These are phyloP conservation scores for Puccinia polysora DNA, from an alignment of 1,284 basidiomycete genomes.

Conservation along the genomic window DNA sequence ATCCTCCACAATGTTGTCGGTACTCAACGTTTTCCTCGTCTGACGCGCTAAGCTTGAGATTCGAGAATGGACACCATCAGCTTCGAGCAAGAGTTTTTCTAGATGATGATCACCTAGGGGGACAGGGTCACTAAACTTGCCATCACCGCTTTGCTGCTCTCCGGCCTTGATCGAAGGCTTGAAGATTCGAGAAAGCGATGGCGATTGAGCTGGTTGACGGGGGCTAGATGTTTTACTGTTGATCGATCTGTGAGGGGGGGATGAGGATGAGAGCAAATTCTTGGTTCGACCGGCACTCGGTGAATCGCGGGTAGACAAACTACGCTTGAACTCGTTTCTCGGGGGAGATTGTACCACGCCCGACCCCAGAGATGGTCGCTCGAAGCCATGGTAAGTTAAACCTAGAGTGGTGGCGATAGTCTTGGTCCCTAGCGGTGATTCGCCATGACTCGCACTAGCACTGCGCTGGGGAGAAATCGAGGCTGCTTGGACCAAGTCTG, in stretches of 20 bases:
- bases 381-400: constrained; percentile 1
- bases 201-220: constrained; percentile 5
- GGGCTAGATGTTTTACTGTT: constrained; percentile 56
- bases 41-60: constrained; percentile 1
- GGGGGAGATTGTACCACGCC: constrained; percentile 4
- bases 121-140: constrained; percentile 44
- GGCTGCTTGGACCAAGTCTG: background rate
- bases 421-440: background rate
- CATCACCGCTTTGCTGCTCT: constrained; percentile 45
- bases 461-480: constrained; percentile 14
- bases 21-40: constrained; percentile 20
- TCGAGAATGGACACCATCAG: constrained; percentile 32
- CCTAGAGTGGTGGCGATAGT: background rate
- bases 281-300: constrained; percentile 17
- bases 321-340: constrained; percentile 6
- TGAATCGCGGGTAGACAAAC: constrained; percentile 2
- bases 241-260: constrained; percentile 24
- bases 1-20: constrained; percentile 67
- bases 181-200: constrained; percentile 1
- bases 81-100: constrained; percentile 50
- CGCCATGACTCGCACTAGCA: background rate
- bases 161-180: constrained; percentile 3
- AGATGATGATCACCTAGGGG: constrained; percentile 54
- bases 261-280: constrained; percentile 6
- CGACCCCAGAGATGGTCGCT: no score